Evolutionary conservation across 495 filamentous ascomycete genomes (phyloP), one percentile per base, ranked within the genome.

Genomic region (Xylaria scruposa): DNA sequence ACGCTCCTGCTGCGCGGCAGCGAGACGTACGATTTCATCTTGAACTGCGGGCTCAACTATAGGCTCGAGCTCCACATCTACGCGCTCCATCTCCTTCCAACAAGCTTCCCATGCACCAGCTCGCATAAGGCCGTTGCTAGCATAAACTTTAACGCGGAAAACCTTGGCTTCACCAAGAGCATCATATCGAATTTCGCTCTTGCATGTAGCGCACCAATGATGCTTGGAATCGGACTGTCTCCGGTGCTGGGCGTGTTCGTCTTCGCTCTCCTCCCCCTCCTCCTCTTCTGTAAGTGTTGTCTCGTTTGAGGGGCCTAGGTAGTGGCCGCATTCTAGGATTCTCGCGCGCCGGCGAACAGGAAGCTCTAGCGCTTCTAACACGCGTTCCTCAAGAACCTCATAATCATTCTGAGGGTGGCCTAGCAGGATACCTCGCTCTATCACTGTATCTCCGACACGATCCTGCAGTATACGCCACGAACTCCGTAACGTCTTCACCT

Each of bases 21-120:
- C 82, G 5, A 88, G 78, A 12, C 76, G 77, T 68, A 85, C 84
- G 15, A 88, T 72, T 73, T 88, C 85, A 6, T 72, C 76, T 61
- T 81, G 82, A 24, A 87, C 58, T 9, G 67, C 61, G 0, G 76
- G 53, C 24, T 86, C 85, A 19, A 89, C 82, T 40, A 85, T 79
- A 15, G 94, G 90, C 68, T 91, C 90, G 72, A 99, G 89, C 78
- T 99, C 96, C 0, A 97, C 92, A 81, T 99, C 96, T 9, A 98
- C 93, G 40, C 95, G 88, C 81, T 99, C 96, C 96, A 99, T 99
- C 78, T 98, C 95, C 67, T 87, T 91, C 96, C 96, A 99, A 42
- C 92, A 94, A 19, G 94, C 93, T 36, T 90, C 90, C 96, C 96
- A 99, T 0, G 96, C 95, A 3, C 93, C 94, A 15, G 94, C 90